Percentiles rank a stretch among this genome's conserved stretches.
phyloP scores from a whole-genome alignment of 768 basidiomycete genomes.

The Psilocybe cyanescens region DNA sequence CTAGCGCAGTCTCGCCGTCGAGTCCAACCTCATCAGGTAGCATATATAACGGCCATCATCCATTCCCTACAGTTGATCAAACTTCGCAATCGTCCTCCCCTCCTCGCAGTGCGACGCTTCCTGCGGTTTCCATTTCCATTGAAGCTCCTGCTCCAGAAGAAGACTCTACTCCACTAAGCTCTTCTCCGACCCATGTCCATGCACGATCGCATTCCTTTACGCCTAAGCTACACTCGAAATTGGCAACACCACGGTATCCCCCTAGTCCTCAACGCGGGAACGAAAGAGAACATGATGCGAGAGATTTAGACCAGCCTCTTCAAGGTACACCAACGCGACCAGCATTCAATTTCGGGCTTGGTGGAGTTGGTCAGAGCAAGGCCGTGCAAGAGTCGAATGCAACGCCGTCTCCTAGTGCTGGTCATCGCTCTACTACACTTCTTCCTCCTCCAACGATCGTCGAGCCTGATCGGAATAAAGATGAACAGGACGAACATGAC shows the following conservation, averaged over 20 bases:
- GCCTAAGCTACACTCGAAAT: conserved; percentile 71
- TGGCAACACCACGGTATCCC: conserved; percentile 58
- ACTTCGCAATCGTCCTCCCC: conserved; percentile 38
- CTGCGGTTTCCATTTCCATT: conserved; percentile 50
- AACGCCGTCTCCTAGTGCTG: conserved; percentile 15
- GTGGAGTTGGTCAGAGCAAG: conserved; percentile 16
- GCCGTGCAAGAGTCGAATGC: conserved; percentile 5
- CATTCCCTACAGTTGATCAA: conserved; percentile 43
- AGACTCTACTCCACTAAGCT: conserved; percentile 15
- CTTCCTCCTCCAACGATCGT: conserved; percentile 55
- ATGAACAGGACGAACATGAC: conserved; percentile 33
- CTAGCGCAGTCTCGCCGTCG: conserved; percentile 43
- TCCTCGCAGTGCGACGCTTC: conserved; percentile 37
- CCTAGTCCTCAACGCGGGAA: conserved; percentile 53
- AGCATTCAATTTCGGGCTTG: conserved; percentile 26
- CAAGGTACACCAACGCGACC: conserved; percentile 22
- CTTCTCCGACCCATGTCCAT: conserved; percentile 51
- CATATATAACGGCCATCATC: conserved; percentile 37
- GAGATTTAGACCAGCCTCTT: conserved; percentile 14
- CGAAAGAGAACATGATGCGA: conserved; percentile 18
- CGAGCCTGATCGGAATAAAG: conserved; percentile 38
- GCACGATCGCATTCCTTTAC: conserved; percentile 73
- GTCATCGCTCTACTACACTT: conserved; percentile 34
- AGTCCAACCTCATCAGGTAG: conserved; percentile 37
- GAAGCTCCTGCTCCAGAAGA: conserved; percentile 47